Percentiles rank a stretch among this genome's conserved stretches.
phyloP scores from a whole-genome alignment of 2,329 filamentous ascomycete species.

The Emericellopsis atlantica region DNA sequence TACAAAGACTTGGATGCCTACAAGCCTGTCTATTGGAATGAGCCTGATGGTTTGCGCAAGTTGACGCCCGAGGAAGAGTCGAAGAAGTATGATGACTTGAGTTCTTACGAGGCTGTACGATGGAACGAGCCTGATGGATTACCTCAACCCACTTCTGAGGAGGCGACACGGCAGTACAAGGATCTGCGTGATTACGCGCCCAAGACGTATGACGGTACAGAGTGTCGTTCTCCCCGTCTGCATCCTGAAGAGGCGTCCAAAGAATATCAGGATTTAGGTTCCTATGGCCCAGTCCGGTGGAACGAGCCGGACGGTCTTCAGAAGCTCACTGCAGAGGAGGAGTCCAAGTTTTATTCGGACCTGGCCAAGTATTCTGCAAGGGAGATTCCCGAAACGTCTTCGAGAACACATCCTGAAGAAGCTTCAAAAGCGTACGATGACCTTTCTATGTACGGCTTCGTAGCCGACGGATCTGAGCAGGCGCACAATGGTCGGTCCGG shows the following conservation, averaged over 20 bases:
- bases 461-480: conserved; percentile 15
- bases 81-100: conserved; percentile 24
- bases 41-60: conserved; percentile 18
- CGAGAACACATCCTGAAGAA: conserved; percentile 19
- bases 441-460: conserved; percentile 23
- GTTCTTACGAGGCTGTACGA: conserved; percentile 15
- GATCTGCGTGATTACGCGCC: conserved; percentile 21
- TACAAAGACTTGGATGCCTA: conserved; percentile 30
- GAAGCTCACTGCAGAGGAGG: conserved; percentile 16
- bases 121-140: conserved; percentile 17
- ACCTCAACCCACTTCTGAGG: conserved; percentile 12
- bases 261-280: conserved; percentile 20
- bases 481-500: conserved; percentile 8
- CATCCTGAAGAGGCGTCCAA: conserved; percentile 22
- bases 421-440: conserved; percentile 25
- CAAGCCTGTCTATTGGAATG: conserved; percentile 20
- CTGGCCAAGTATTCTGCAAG: not conserved
- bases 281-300: conserved; percentile 13
- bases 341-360: conserved; percentile 24
- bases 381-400: too few relatives aligned
- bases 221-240: conserved; percentile 20
- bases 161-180: conserved; percentile 16
- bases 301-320: not conserved
- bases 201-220: conserved; percentile 17
- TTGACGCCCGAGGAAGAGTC: conserved; percentile 22